Conservation (phyloP, 495 filamentous ascomycete genomes). For the Penicillium cinerascens region DNA sequence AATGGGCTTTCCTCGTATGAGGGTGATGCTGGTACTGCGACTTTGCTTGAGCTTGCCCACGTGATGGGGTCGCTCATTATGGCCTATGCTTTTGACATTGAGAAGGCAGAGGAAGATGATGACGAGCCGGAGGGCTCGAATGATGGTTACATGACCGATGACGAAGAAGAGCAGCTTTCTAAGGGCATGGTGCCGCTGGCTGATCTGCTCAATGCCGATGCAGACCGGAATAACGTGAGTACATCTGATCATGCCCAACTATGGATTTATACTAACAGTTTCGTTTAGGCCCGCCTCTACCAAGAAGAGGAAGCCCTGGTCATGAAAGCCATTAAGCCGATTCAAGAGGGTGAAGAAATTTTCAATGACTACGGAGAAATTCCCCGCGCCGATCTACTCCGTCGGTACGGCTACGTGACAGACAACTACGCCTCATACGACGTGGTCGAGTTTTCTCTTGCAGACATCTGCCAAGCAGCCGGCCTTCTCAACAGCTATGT, state of each 20-base stretch:
- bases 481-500: slow-evolving; percentile 38
- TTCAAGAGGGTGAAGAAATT: slow-evolving; percentile 71
- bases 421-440: slow-evolving; percentile 71
- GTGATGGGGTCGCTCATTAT: slow-evolving; percentile 84
- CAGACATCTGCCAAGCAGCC: slow-evolving; percentile 49
- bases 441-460: slow-evolving; percentile 71
- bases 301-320: slow-evolving; percentile 62
- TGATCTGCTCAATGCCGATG: slow-evolving; percentile 90
- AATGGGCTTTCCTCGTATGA: slow-evolving; percentile 49
- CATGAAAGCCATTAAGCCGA: slow-evolving; percentile 63
- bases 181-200: slow-evolving; percentile 93
- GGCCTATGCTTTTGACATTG: slow-evolving; percentile 92
- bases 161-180: slow-evolving; percentile 58
- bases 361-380: slow-evolving; percentile 90
- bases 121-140: slow-evolving; percentile 54
- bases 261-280: slow-evolving; percentile 6
- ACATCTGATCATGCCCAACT: neutral
- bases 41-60: slow-evolving; percentile 63
- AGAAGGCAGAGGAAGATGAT: slow-evolving; percentile 51
- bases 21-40: slow-evolving; percentile 42
- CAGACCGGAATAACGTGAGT: slow-evolving; percentile 70
- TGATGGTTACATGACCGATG: slow-evolving; percentile 65
- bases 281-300: slow-evolving; percentile 58
- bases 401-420: slow-evolving; percentile 88
- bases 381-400: slow-evolving; percentile 74